Evolutionary conservation across 768 basidiomycete species (phyloP), one percentile per base, ranked within the genome.

Genomic region (Xerocomus spinulosus): DNA sequence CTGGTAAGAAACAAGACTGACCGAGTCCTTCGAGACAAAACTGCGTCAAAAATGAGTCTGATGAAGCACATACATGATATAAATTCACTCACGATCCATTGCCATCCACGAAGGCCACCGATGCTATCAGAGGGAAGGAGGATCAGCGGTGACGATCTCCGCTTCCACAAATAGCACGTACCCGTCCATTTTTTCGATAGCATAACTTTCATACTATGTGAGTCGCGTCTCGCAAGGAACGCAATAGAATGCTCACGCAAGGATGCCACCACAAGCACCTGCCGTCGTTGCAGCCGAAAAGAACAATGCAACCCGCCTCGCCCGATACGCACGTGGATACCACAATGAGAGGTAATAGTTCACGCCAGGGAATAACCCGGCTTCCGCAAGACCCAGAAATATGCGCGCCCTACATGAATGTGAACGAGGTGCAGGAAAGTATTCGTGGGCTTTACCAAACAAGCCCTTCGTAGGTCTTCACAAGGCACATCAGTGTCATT

Each of bases 161-260:
- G 3, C 10, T 28, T 8, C 12, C 13, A 20, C 32, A 35, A 12
- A 2, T 39, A 28, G n/a, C 13, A 30, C 45, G 9, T 32, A 46
- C 45, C 45, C 37, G 4, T 46, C 29, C 45, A 46, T 46, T 38
- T 46, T 46, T 32, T 39, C 45, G 17, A 46, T 46, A 15, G 29
- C 9, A 21, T 32, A 39, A 9, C 45, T 46, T 39, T n/a, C n/a
- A 3, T 12, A 35, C 15, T 3, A 2, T 39, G 21, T 46, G 28
- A 46, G 28, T 14, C 15, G 17, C 8, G 21, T 36, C 4, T 24
- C n/a, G 0, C 9, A 8, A 15, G 28, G 9, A 14, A 32, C 6
- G 9, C 10, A 14, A 10, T 5, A 15, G 37, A 28, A 2, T 4
- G 21, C 45, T 38, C 29, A 46, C 45, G 45, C 45, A 14, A 39